Evolutionary conservation across 1,284 basidiomycete species (phyloP).

Genomic region (Earliella scabrosa): DNA sequence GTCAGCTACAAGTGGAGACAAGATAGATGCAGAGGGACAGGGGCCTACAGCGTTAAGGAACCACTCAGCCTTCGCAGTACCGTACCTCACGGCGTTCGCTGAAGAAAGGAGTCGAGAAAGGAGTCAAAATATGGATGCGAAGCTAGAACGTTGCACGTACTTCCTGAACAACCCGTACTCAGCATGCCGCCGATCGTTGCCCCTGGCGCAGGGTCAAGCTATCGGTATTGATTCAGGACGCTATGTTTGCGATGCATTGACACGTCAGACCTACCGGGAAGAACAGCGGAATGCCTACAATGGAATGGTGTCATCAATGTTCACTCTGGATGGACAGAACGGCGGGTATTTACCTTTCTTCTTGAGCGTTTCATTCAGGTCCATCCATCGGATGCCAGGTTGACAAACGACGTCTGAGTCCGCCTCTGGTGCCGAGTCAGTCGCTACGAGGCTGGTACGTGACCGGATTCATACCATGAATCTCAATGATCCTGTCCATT

Average conservation of each 20-base stretch:
- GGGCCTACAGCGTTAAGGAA: conserved; percentile 65
- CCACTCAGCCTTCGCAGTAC: conserved; percentile 49
- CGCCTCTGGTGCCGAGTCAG: conserved; percentile 49
- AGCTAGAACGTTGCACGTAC: too few species aligned
- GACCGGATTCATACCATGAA: conserved; percentile 59
- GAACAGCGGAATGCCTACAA: conserved; percentile 73
- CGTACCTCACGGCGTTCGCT: conserved; percentile 73
- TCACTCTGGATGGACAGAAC: too few species aligned
- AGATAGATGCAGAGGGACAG: background rate
- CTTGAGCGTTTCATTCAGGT: conserved; percentile 78
- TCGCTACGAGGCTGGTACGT: too few species aligned
- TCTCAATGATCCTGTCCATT: conserved; percentile 85
- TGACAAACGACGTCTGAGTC: conserved; percentile 86
- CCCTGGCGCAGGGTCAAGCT: conserved; percentile 79
- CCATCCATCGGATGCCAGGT: conserved; percentile 87
- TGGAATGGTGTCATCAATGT: background rate
- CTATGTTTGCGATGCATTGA: background rate
- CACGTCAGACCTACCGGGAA: conserved; percentile 70
- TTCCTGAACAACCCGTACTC: conserved; percentile 81
- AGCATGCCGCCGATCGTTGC: conserved; percentile 95
- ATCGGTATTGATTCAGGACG: background rate
- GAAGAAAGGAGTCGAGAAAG: background rate
- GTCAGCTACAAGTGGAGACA: too few species aligned
- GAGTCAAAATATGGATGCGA: too few species aligned
- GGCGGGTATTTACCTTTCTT: conserved; percentile 53